Evolutionary conservation across 1,284 basidiomycete species (phyloP), one percentile per base, ranked within the genome.

Genomic region (Anthracocystis setariae): DNA sequence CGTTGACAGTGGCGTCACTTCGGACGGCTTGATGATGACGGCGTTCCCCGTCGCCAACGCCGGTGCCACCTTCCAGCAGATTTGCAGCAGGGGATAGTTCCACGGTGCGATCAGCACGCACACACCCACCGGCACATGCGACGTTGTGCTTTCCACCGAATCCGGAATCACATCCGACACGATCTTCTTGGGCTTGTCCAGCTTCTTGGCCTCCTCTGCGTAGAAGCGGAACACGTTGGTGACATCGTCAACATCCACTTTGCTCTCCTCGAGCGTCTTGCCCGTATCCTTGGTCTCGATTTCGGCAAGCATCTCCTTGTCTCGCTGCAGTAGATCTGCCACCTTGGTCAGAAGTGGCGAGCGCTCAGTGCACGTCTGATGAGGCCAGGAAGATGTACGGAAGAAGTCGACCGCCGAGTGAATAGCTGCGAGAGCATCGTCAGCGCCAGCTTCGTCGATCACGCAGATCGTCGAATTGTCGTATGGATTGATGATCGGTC

Each of bases 61-160:
- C 1, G 81, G 81, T 2, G 80, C 81, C 12, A 83, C 72, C 61
- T 83, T 76, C 81, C 81, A 82, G 68, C 80, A 82, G 42, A 82
- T 73, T 44, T 82, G 81, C 27, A 82, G 64, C 39, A 82, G 60
- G 0, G 80, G 80, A 39, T 78, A 82, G 73, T 82, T 82, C 81
- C 81, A 82, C 1, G 81, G 81, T 35, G 78, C 73, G 44, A 82
- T 82, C 27, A 82, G 69, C 18, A 81, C 80, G 47, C 79, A 81
- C 8, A 82, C 81, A 17, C 81, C 81, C 12, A 82, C 81, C 15
- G 81, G 79, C 23, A 79, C 76, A 27, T 78, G 73, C n/a, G 69
- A 49, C 7, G 80, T 71, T 7, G 37, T 45, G 61, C 78, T 82
- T 39, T 60, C 46, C 4, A 80, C 80, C 23, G 73, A 55, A n/a